phyloP scores from a whole-genome alignment of 768 basidiomycete genomes.

The Cubamyces lactineus region DNA sequence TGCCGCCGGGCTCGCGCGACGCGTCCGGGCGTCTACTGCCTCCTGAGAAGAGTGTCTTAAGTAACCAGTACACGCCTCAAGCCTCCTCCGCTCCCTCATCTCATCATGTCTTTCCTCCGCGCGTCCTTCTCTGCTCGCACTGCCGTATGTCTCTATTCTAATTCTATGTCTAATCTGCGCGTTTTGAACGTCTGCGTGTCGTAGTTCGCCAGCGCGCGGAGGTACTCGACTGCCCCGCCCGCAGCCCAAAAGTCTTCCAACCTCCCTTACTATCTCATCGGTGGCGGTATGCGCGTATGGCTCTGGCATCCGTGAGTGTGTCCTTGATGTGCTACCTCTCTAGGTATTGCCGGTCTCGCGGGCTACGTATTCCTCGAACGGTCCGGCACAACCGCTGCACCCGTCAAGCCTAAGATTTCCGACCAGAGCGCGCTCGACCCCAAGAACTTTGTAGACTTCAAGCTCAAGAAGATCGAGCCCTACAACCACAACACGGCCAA shows the following conservation, averaged over 20 bases:
- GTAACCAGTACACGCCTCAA: background rate
- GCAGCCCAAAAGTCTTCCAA: conserved; percentile 50
- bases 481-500: conserved; percentile 95
- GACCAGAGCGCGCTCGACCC: conserved; percentile 76
- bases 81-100: background rate
- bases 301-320: background rate
- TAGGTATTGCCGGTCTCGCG: conserved; percentile 41
- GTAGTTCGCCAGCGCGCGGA: conserved; percentile 39
- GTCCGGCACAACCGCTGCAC: conserved; percentile 20
- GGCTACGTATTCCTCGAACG: conserved; percentile 54
- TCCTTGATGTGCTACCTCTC: background rate
- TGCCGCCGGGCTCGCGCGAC: background rate
- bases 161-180: background rate
- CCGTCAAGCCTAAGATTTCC: conserved; percentile 36
- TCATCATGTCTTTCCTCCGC: conserved; percentile 31
- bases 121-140: conserved; percentile 24
- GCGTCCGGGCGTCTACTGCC: conserved; percentile 6
- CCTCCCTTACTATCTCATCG: conserved; percentile 51
- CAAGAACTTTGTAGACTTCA: conserved; percentile 76
- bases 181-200: background rate
- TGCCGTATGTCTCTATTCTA: conserved; percentile 1
- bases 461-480: conserved; percentile 75
- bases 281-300: conserved; percentile 45
- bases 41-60: background rate
- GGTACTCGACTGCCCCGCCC: conserved; percentile 50